Conservation (phyloP, 1,284 basidiomycete species). For the Tylopilus sp. region DNA sequence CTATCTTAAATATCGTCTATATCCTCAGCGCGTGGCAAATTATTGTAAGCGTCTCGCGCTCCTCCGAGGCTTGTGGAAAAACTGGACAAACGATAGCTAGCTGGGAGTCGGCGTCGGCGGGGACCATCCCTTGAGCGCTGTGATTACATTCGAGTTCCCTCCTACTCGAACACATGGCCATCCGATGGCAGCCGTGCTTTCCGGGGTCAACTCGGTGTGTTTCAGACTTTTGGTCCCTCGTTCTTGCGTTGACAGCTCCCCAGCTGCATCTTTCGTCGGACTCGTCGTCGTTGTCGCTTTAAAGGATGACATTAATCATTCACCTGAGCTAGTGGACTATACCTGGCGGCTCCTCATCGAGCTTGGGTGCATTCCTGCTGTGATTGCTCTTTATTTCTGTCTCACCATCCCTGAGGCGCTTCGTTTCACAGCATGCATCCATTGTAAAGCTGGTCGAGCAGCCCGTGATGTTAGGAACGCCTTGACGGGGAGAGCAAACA, state of each 20-base stretch:
- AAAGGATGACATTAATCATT: conserved; percentile 45
- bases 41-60: conserved; percentile 31
- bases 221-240: conserved; percentile 7
- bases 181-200: conserved; percentile 55
- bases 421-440: no score
- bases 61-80: not conserved
- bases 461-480: conserved; percentile 52
- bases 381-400: conserved; percentile 53
- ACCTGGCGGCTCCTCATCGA: conserved; percentile 50
- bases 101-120: conserved; percentile 62
- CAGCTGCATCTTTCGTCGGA: conserved; percentile 51
- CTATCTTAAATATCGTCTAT: conserved; percentile 55
- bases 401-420: conserved; percentile 57
- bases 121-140: conserved; percentile 48
- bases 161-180: conserved; percentile 52
- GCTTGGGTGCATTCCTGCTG: conserved; percentile 50
- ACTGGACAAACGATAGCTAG: conserved; percentile 26
- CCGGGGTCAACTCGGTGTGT: conserved; percentile 50
- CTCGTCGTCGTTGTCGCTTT: conserved; percentile 54
- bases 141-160: conserved; percentile 61
- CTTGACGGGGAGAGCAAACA: conserved; percentile 40
- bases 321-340: conserved; percentile 35
- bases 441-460: conserved; percentile 59
- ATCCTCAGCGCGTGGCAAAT: conserved; percentile 57
- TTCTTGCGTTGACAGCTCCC: not conserved